These are phyloP conservation scores for Solanum peruvianum DNA, from an alignment of 257 asterid species.

Conservation along the genomic window DNA sequence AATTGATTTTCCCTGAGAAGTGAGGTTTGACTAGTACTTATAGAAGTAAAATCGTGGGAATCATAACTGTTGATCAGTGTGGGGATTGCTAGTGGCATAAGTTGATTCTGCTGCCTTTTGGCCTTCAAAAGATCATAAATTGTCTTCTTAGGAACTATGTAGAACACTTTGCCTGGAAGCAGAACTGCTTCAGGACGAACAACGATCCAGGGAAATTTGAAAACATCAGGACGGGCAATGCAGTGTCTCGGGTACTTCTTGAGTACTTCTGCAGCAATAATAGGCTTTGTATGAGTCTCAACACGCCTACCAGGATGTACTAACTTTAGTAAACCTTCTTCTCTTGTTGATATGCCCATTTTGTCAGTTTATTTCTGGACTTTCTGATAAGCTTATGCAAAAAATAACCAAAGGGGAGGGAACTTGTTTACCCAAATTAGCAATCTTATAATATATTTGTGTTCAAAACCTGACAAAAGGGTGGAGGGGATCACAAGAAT, in stretches of 20 bases:
- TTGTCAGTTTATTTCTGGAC: not conserved
- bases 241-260: slow-evolving; percentile 49
- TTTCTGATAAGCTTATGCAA: not conserved
- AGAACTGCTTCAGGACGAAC: slow-evolving; percentile 48
- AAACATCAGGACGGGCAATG: slow-evolving; percentile 62
- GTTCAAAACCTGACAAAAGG: not conserved
- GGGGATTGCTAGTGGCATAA: not conserved
- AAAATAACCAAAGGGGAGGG: slow-evolving; percentile 2
- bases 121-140: slow-evolving; percentile 18
- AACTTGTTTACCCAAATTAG: not conserved
- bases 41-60: not conserved
- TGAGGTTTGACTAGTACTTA: not conserved
- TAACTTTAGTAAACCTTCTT: slow-evolving; percentile 35
- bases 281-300: slow-evolving; percentile 33
- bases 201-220: slow-evolving; percentile 52
- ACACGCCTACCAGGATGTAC: slow-evolving; percentile 39
- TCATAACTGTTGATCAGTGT: not conserved
- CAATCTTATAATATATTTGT: not conserved
- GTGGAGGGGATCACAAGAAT: not conserved
- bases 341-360: slow-evolving; percentile 21
- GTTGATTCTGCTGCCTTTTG: not conserved
- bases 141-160: slow-evolving; percentile 20
- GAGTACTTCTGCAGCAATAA: slow-evolving; percentile 44
- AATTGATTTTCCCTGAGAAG: not conserved
- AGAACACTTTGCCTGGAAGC: slow-evolving; percentile 30